Conservation (phyloP, 352 stramenopile genomes). For the Phytophthora podocarpi region DNA sequence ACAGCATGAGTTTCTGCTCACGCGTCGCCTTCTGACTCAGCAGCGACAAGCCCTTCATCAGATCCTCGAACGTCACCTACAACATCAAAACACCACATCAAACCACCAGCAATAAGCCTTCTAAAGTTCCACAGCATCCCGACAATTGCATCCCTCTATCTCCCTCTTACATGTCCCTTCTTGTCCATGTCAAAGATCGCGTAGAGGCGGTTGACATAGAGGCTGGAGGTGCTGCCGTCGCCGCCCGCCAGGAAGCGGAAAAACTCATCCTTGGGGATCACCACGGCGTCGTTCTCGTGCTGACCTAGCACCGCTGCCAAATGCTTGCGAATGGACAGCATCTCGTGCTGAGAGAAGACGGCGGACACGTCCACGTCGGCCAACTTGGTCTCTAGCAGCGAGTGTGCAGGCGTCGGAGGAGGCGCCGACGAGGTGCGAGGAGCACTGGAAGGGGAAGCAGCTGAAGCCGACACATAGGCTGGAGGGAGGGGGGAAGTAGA, state of each 20-base stretch:
- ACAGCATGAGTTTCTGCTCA: constrained; percentile 88
- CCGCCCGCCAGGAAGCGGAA: constrained; percentile 81
- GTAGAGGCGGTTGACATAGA: constrained; percentile 88
- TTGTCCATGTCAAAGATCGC: constrained; percentile 85
- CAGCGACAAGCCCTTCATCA: constrained; percentile 81
- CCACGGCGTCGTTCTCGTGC: constrained; percentile 68
- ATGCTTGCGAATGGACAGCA: constrained; percentile 82
- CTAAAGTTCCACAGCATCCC: background rate
- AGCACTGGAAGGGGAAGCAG: background rate
- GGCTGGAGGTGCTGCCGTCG: constrained; percentile 65
- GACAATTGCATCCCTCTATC: background rate
- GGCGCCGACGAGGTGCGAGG: constrained; percentile 18
- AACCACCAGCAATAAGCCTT: background rate
- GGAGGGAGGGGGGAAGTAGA: constrained; percentile 1
- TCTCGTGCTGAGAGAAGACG: constrained; percentile 79
- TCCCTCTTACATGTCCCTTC: constrained; percentile 58
- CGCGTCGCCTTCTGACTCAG: constrained; percentile 86
- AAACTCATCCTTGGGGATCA: constrained; percentile 88
- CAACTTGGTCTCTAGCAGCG: constrained; percentile 72
- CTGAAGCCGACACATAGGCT: background rate
- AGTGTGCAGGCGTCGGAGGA: constrained; percentile 31
- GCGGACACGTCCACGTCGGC: constrained; percentile 71
- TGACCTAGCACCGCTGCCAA: constrained; percentile 68
- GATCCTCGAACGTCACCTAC: constrained; percentile 83
- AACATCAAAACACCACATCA: background rate